Base-by-base conservation (phyloP, 164 flowering plant genomes). In the Magnolia officinalis region DNA sequence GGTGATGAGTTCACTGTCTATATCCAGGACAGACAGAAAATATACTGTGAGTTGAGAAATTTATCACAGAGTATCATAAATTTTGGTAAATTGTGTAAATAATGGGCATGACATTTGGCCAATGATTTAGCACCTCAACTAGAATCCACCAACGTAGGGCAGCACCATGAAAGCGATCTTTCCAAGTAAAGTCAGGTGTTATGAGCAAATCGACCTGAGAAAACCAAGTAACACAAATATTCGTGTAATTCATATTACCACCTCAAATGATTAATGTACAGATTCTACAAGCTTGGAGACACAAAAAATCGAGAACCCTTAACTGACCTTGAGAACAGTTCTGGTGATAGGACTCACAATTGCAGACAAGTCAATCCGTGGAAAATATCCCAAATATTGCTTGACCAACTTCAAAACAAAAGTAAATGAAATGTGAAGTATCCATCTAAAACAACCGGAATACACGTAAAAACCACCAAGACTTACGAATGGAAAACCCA, bases 281-380 rank as follows among this genome's bases (percentile, higher is more conserved):
- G 76, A 21, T 18, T 45, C 23, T n/a, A 49, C 29, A 20, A 14
- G 29, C 11, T 37, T 73, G 16, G 13, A 31, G 9, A 68, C 10
- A 29, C 5, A 24, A 8, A 66, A n/a, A 31, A 6, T 59, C 8
- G n/a, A 74, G 24, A 37, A 52, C 59, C 20, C 31, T 26, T 50
- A 50, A 49, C 67, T 71, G 77, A 96, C 99, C 98, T 94, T 96
- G 76, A 96, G 83, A 74, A 96, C 99, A 66, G 99, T 96, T 84
- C 99, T 92, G 51, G 99, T 96, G 64, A 96, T 96, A 67, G 99
- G 99, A 82, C 99, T 96, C 26, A 96, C 89, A 79, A 88, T 94
- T 52, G 99, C 98, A 78, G 95, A 89, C 79, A 96, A 85, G 73
- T 86, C 84, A 80, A 96, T 78, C 81, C 83, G 87, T 16, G 99